Conservation (phyloP, 192 early-diverging fungal genomes). For the Backusella luteola region DNA sequence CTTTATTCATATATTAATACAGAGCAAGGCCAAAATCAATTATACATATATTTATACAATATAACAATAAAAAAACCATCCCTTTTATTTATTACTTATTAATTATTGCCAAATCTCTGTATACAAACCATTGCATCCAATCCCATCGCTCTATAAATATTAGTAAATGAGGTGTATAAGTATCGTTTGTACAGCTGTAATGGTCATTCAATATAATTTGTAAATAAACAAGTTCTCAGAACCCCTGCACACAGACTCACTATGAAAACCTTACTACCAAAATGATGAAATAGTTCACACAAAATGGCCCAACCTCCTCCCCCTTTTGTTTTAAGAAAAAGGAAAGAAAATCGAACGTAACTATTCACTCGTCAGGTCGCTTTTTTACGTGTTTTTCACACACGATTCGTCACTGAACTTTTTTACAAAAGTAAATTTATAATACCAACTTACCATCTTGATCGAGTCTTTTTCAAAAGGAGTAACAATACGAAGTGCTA, state of each 20-base stretch:
- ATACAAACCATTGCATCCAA: too few relatives aligned
- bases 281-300: neutral
- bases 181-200: too few relatives aligned
- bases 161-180: too few relatives aligned
- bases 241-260: conserved; percentile 18
- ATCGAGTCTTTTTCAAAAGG: too few relatives aligned
- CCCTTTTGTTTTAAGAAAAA: neutral
- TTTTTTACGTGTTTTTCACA: conserved; percentile 2
- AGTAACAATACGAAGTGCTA: too few relatives aligned
- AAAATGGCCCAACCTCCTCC: neutral
- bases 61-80: too few relatives aligned
- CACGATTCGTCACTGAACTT: conserved; percentile 15
- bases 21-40: too few relatives aligned
- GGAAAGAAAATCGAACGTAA: neutral
- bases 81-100: neutral
- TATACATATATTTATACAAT: too few relatives aligned
- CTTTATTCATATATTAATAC: neutral
- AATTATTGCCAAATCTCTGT: too few relatives aligned
- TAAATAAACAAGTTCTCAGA: conserved; percentile 9
- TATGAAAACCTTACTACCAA: conserved; percentile 1
- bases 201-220: neutral
- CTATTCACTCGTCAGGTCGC: neutral
- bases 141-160: too few relatives aligned
- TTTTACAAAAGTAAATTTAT: neutral
- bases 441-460: neutral